Evolutionary conservation across 192 early-diverging fungal species (phyloP).

Genomic region (Coemansia sp.): DNA sequence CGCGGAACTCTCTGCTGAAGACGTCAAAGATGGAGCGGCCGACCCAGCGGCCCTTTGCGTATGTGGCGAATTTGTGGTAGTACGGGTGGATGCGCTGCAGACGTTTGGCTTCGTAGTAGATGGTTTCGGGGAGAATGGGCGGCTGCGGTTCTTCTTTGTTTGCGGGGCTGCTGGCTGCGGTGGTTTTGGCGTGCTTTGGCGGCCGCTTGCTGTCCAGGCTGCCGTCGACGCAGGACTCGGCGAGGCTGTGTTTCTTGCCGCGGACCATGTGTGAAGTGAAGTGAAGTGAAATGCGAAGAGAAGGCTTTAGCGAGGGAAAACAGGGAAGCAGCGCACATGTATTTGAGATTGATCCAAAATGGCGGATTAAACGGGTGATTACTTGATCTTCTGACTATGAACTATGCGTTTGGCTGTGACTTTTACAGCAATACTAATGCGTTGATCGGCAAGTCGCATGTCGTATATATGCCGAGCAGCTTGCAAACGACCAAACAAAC

Average conservation of each 20-base stretch:
- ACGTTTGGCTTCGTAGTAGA: conserved; percentile 31
- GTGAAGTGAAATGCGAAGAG: too few relatives aligned
- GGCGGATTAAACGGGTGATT: too few relatives aligned
- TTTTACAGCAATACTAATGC: too few relatives aligned
- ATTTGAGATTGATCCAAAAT: too few relatives aligned
- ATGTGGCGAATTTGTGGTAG: conserved; percentile 73
- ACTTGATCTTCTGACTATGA: too few relatives aligned
- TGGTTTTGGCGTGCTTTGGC: not conserved
- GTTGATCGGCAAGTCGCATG: too few relatives aligned
- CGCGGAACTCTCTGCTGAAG: conserved; percentile 85
- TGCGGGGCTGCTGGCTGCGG: not conserved
- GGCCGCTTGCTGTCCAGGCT: conserved; percentile 8
- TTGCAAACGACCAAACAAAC: too few relatives aligned
- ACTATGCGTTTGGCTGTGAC: too few relatives aligned
- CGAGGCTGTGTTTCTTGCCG: conserved; percentile 21
- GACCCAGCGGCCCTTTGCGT: conserved; percentile 90
- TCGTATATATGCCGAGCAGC: too few relatives aligned
- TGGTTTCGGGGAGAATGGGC: conserved; percentile 2
- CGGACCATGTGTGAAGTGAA: conserved; percentile 1
- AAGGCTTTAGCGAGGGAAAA: too few relatives aligned
- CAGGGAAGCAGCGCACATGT: too few relatives aligned
- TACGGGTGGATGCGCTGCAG: conserved; percentile 72
- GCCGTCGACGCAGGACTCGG: conserved; percentile 17
- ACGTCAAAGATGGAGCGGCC: conserved; percentile 73
- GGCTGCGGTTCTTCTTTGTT: conserved; percentile 1